A percentile compares a stretch with the other conserved stretches of the same genome.
Evolutionary conservation across 257 asterid species (phyloP).

Genomic region (Misopates orontium): DNA sequence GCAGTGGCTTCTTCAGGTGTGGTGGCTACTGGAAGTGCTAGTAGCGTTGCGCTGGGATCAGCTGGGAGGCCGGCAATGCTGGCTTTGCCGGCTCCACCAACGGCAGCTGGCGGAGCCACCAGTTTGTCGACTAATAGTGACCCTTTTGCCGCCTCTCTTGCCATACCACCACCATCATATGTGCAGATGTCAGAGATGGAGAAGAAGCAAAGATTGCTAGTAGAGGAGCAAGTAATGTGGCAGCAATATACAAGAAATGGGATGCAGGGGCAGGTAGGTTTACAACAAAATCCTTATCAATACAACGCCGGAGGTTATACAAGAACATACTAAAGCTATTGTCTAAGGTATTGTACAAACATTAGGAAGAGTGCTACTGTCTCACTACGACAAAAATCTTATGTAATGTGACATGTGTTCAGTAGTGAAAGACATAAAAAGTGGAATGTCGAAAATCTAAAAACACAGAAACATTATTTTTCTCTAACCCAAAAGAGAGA

Average conservation of each 20-base stretch:
- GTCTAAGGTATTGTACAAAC: too few relatives aligned
- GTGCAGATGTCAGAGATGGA: conserved; percentile 97
- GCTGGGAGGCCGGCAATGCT: conserved; percentile 83
- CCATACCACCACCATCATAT: conserved; percentile 73
- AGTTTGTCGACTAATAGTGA: conserved; percentile 29
- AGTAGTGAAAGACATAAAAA: neutral
- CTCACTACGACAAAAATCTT: neutral
- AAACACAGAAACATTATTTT: too few relatives aligned
- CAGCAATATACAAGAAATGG: conserved; percentile 81
- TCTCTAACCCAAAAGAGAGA: too few relatives aligned
- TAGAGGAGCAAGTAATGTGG: conserved; percentile 85
- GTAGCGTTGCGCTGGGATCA: conserved; percentile 81
- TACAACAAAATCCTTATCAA: conserved; percentile 40
- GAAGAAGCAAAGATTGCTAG: conserved; percentile 68
- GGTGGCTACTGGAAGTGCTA: conserved; percentile 72
- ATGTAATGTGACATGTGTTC: conserved; percentile 1
- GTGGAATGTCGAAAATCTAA: too few relatives aligned
- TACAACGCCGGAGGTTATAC: conserved; percentile 52
- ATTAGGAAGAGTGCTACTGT: too few relatives aligned
- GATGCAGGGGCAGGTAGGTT: conserved; percentile 72
- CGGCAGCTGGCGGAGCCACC: conserved; percentile 31
- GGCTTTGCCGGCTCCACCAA: conserved; percentile 84
- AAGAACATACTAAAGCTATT: conserved; percentile 38
- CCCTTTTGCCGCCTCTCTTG: conserved; percentile 74
- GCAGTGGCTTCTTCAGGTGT: conserved; percentile 64